phyloP scores from a whole-genome alignment of 805 yeast genomes.

The Zygoascus ofunaensis region DNA sequence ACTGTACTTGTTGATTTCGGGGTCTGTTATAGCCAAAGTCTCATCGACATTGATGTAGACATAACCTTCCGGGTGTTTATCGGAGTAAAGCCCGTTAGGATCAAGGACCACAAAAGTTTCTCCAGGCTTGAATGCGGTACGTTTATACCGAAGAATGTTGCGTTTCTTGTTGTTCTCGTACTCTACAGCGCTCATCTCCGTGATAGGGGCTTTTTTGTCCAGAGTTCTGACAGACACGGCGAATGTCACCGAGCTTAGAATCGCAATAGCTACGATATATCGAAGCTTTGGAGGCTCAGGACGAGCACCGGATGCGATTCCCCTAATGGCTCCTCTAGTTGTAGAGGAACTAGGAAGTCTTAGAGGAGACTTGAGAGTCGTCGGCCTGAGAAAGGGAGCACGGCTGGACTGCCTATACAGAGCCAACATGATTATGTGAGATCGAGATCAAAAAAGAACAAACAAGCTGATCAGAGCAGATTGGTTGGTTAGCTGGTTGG shows the following conservation, averaged over 20 bases:
- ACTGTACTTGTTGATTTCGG: constrained; percentile 63
- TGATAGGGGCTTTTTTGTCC: constrained; percentile 27
- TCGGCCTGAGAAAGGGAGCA: neutral
- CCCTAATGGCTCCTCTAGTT: neutral
- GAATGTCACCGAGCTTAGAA: constrained; percentile 27
- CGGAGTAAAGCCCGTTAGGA: constrained; percentile 68
- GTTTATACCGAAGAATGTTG: constrained; percentile 10
- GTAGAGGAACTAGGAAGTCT: neutral
- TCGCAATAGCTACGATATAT: constrained; percentile 26
- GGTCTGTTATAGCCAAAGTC: constrained; percentile 68
- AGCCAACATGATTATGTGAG: no score
- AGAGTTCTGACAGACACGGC: constrained; percentile 23
- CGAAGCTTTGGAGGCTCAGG: constrained; percentile 26
- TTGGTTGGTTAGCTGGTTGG: no score
- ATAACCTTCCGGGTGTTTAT: constrained; percentile 59
- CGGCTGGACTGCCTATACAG: neutral
- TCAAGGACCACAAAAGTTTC: constrained; percentile 76
- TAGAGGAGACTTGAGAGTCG: neutral
- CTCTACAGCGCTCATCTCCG: constrained; percentile 18
- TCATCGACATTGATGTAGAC: constrained; percentile 86
- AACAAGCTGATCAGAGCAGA: no score
- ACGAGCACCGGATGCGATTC: neutral
- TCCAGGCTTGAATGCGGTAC: constrained; percentile 46
- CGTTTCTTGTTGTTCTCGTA: constrained; percentile 4
- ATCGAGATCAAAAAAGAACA: no score